A percentile compares a stretch with the other conserved stretches of the same genome.
These are phyloP conservation scores for Truncatella angustata DNA, from an alignment of 2,329 filamentous ascomycete genomes.

Conservation along the genomic window DNA sequence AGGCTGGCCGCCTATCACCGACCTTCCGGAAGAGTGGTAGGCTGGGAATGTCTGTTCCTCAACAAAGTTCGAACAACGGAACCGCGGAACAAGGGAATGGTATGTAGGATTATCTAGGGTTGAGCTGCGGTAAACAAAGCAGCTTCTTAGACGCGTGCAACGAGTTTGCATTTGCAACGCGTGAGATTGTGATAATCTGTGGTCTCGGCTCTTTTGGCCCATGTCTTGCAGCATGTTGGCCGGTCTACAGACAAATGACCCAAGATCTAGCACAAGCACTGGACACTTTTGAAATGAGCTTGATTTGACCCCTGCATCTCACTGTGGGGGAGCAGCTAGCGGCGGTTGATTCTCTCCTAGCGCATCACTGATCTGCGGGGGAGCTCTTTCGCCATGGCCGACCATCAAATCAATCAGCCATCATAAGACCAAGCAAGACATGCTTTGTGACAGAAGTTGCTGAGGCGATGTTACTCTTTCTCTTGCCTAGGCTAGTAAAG, in stretches of 20 bases:
- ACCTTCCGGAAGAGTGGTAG: constrained; percentile 9
- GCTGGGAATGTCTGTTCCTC: background rate
- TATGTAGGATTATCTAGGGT: background rate
- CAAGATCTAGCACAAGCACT: background rate
- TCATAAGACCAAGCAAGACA: background rate
- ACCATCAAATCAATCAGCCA: background rate
- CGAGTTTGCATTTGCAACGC: background rate
- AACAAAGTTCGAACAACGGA: background rate
- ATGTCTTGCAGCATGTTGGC: background rate
- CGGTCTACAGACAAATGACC: background rate
- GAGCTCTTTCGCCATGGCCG: background rate
- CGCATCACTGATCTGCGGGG: constrained; percentile 3
- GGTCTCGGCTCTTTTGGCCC: constrained; percentile 2
- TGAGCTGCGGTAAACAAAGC: too few relatives aligned
- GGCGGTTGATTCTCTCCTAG: background rate
- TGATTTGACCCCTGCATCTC: background rate
- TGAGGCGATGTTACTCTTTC: background rate
- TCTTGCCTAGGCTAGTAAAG: too few relatives aligned
- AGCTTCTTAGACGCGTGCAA: too few relatives aligned
- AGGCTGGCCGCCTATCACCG: background rate
- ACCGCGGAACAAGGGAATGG: background rate
- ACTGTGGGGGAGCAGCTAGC: background rate
- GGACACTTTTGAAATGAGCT: background rate
- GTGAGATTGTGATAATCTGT: constrained; percentile 2
- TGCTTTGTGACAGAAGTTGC: background rate